Base-by-base conservation (phyloP, 2,329 filamentous ascomycete species). In the Cladophialophora carrionii region DNA sequence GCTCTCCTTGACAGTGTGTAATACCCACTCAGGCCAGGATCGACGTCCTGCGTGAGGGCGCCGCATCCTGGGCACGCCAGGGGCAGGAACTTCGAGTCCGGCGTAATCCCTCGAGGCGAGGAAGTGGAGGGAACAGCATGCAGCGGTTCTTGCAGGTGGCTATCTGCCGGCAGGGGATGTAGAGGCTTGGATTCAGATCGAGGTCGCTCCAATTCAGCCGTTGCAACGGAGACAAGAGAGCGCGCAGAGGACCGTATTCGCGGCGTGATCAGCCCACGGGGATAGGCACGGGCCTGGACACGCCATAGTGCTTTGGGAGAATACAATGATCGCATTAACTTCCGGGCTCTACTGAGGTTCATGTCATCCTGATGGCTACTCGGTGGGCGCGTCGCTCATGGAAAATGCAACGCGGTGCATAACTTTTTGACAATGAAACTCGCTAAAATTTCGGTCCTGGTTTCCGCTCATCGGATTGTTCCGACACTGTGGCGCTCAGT, bases 31-130 rank as follows among this genome's bases (percentile, higher is more conserved):
- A 84, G 80, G 1, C 81, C 76, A 41, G 81, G 77, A 54, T 84
- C 81, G 56, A 84, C 73, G 4, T 82, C 83, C 73, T 88, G 86
- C 37, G 84, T 80, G 41, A 83, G 82, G 31, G 86, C 87, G 61
- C 87, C 87, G 69, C 87, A 89, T 70, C 87, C 87, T 32, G 87
- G 86, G 73, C 87, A 88, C 26, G 81, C 80, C 6, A 80, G 62
- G 0, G 85, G 85, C 12, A 87, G 73, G 24, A 32, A 32, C 14
- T 12, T 29, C 41, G 54, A 43, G 22, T 51, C 9, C 22, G 8
- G 48, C 48, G 20, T 26, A 34, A 20, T 1, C 52, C 20, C 31
- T n/a, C 29, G 32, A 4, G 29, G 29, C 0, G 14, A 7, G n/a
- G 24, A n/a, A 5, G 17, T 46, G 10, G 57, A 26, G 3, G 17